Conservation (phyloP, 495 filamentous ascomycete genomes). For the Penicillium macrosclerotiorum region DNA sequence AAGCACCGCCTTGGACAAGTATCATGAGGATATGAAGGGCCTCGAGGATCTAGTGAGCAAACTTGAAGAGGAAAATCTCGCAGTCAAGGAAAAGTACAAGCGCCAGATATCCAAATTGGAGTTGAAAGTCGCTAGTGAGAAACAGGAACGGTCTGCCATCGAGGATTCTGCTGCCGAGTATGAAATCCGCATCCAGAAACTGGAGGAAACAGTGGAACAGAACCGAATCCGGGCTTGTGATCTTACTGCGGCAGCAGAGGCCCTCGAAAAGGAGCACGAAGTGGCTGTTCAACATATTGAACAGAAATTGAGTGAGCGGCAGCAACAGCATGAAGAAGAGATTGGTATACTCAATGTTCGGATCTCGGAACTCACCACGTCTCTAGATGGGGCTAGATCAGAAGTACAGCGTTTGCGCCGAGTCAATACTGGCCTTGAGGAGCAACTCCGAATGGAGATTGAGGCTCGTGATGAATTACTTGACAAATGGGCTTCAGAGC, state of each 20-base stretch:
- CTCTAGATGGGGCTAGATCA: constrained; percentile 28
- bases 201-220: constrained; percentile 36
- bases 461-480: constrained; percentile 38
- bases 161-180: constrained; percentile 35
- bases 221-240: constrained; percentile 39
- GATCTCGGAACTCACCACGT: constrained; percentile 38
- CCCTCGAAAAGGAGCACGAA: constrained; percentile 32
- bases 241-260: constrained; percentile 30
- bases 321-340: constrained; percentile 43
- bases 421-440: constrained; percentile 35
- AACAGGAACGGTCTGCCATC: constrained; percentile 31
- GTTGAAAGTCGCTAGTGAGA: constrained; percentile 35
- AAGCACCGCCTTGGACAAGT: constrained; percentile 58
- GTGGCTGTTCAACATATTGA: constrained; percentile 25
- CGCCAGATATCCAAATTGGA: constrained; percentile 42
- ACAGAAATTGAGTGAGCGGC: constrained; percentile 27
- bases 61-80: constrained; percentile 55
- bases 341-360: constrained; percentile 38
- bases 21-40: constrained; percentile 60
- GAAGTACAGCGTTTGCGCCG: constrained; percentile 32
- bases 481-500: constrained; percentile 39
- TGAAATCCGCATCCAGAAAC: constrained; percentile 35
- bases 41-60: constrained; percentile 59
- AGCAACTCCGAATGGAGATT: constrained; percentile 33
- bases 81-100: constrained; percentile 25